Conservation (phyloP, 768 basidiomycete species). For the Tylopilus balloui region DNA sequence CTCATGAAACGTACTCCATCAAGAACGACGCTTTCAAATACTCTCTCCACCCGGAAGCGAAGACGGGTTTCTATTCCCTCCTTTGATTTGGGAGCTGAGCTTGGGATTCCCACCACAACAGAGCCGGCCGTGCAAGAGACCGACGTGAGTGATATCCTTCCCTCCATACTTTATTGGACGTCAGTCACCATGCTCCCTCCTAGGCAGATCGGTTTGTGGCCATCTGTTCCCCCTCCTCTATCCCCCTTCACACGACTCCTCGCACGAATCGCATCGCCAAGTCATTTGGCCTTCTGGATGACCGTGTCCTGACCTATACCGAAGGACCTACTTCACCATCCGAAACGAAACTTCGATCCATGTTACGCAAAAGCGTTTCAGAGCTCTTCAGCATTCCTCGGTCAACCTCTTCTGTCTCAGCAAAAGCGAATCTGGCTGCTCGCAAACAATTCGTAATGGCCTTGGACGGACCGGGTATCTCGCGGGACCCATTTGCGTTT, state of each 20-base stretch:
- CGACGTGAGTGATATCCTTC: slow-evolving; percentile 22
- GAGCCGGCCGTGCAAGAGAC: slow-evolving; percentile 24
- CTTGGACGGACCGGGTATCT: slow-evolving; percentile 63
- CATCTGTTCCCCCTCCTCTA: slow-evolving; percentile 42
- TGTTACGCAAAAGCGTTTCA: slow-evolving; percentile 50
- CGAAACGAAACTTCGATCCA: slow-evolving; percentile 40
- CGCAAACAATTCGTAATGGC: slow-evolving; percentile 53
- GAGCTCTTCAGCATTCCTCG: slow-evolving; percentile 42
- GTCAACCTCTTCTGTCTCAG: slow-evolving; percentile 40
- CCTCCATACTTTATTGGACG: neutral
- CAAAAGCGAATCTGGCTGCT: slow-evolving; percentile 52
- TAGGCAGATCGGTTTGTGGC: slow-evolving; percentile 64
- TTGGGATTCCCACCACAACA: slow-evolving; percentile 17
- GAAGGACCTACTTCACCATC: slow-evolving; percentile 34
- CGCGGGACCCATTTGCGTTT: slow-evolving; percentile 48
- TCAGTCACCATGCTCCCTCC: neutral
- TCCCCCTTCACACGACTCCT: slow-evolving; percentile 60
- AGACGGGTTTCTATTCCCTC: slow-evolving; percentile 40
- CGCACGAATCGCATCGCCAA: slow-evolving; percentile 65
- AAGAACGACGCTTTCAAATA: slow-evolving; percentile 36
- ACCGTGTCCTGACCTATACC: slow-evolving; percentile 50
- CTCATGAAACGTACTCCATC: slow-evolving; percentile 36
- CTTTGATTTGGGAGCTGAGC: slow-evolving; percentile 35
- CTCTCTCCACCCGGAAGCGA: slow-evolving; percentile 39
- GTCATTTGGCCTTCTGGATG: slow-evolving; percentile 55